Evolutionary conservation across 2,329 filamentous ascomycete genomes (phyloP), one percentile per base, ranked within the genome.

Genomic region (Botrytis aclada): DNA sequence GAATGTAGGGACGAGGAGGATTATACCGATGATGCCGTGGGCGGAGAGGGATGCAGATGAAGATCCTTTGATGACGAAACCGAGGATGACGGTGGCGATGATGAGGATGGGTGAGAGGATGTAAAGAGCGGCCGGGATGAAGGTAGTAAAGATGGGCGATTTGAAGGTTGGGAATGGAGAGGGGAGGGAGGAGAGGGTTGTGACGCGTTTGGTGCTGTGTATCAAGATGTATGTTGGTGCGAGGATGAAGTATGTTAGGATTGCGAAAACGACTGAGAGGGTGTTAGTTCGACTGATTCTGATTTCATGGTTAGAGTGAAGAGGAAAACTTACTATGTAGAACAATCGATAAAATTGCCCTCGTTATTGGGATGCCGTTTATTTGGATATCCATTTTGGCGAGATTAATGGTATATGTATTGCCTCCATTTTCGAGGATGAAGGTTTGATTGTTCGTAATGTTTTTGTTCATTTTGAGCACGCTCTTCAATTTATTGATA

Each of bases 241-340:
- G 47, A 54, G 47, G 47, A 54, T 54, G 25, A 54, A 54, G 47
- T 54, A 54, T 25, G 47, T 54, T 14, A 54, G 25, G 25, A 54
- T 54, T n/a, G 47, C 47, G 47, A 54, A 54, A 54, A 54, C 2
- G 6, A 54, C 47, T 54, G 47, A 54, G 47, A n/a, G 25, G 5
- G 2, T n/a, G 25, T 54, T 54, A 54, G 47, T n/a, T 54, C 3
- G 47, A n/a, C 25, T 54, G 25, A n/a, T 54, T 54, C 47, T 16
- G 2, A n/a, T 1, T 7, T n/a, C 3, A 1, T n/a, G n/a, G 12
- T n/a, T n/a, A 3, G 1, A 25, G 12, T 54, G 47, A 0, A n/a
- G 22, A 16, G 3, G 3, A 54, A 7, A n/a, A 54, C 47, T n/a
- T 54, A 54, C 47, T n/a, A n/a, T 54, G 47, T n/a, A 54, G 5